These are phyloP conservation scores for Rhinocladiella mackenziei DNA, from an alignment of 2,329 filamentous ascomycete genomes.

Conservation along the genomic window DNA sequence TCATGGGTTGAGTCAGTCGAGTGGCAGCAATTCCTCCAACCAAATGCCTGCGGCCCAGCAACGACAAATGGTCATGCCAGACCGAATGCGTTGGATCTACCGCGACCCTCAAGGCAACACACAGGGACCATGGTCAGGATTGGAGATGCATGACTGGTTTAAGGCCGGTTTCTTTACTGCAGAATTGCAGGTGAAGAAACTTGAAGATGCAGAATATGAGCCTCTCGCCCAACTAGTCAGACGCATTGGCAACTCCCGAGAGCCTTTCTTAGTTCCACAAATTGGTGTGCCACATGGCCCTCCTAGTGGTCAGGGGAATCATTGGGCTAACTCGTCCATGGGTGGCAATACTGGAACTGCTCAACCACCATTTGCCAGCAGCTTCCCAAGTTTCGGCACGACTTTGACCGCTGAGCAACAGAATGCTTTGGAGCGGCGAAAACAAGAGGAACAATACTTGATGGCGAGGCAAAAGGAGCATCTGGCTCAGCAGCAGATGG, in stretches of 20 bases:
- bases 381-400: slow-evolving; percentile 93
- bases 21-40: slow-evolving; percentile 25
- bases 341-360: slow-evolving; percentile 59
- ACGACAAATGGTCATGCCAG: slow-evolving; percentile 97
- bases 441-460: slow-evolving; percentile 96
- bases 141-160: slow-evolving; percentile 99
- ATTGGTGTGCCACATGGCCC: slow-evolving; percentile 91
- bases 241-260: slow-evolving; percentile 92
- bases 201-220: slow-evolving; percentile 91
- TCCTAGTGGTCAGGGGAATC: slow-evolving; percentile 24
- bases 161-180: slow-evolving; percentile 97
- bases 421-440: slow-evolving; percentile 90
- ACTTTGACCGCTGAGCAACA: slow-evolving; percentile 97
- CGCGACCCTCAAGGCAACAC: slow-evolving; percentile 87
- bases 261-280: slow-evolving; percentile 95
- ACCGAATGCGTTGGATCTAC: slow-evolving; percentile 98
- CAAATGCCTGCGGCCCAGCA: slow-evolving; percentile 67
- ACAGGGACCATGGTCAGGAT: slow-evolving; percentile 89
- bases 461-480: slow-evolving; percentile 96
- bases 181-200: slow-evolving; percentile 88
- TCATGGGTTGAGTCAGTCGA: slow-evolving; percentile 36
- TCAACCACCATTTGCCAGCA: slow-evolving; percentile 83
- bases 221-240: slow-evolving; percentile 90
- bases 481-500: slow-evolving; percentile 76
- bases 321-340: slow-evolving; percentile 41